Evolutionary conservation across 2,329 filamentous ascomycete genomes (phyloP).

Genomic region (Hortaea werneckii): DNA sequence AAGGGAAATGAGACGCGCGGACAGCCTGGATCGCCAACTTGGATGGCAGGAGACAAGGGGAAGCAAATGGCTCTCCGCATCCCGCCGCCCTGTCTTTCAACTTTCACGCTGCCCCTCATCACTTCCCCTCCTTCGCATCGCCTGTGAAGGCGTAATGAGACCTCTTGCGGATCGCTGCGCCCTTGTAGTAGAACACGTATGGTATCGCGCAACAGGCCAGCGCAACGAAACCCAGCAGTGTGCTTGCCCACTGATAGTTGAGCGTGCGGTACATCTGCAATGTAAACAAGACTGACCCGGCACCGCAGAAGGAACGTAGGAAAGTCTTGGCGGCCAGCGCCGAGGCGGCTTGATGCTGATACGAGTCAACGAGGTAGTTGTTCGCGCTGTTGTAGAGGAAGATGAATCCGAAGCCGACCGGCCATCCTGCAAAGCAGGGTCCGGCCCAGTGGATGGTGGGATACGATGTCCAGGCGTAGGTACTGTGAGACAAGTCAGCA

Average conservation of each 20-base stretch:
- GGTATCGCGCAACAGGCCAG: conserved; percentile 74
- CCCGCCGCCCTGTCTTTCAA: too few species aligned
- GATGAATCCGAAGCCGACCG: conserved; percentile 25
- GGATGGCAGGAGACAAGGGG: too few species aligned
- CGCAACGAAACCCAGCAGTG: conserved; percentile 49
- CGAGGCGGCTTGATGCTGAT: conserved; percentile 61
- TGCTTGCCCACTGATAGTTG: conserved; percentile 30
- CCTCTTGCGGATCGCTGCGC: conserved; percentile 56
- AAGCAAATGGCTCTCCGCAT: too few species aligned
- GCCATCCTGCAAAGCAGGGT: conserved; percentile 34
- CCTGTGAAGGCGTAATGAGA: conserved; percentile 63
- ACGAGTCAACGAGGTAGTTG: conserved; percentile 49
- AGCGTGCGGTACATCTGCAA: conserved; percentile 25
- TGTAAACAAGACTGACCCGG: conserved; percentile 28
- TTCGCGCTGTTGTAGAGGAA: conserved; percentile 27
- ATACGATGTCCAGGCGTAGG: conserved; percentile 63
- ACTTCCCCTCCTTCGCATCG: conserved; percentile 35
- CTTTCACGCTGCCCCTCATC: too few species aligned
- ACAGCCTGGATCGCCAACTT: too few species aligned
- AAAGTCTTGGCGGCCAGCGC: conserved; percentile 31
- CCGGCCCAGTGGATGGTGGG: conserved; percentile 57
- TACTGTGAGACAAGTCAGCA: conserved; percentile 21
- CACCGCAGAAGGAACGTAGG: conserved; percentile 27
- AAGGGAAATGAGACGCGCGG: too few species aligned
- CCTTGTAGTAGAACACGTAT: conserved; percentile 70